Evolutionary conservation across 306 rosid species (phyloP), one percentile per base, ranked within the genome.

Genomic region (Sindora glabra): DNA sequence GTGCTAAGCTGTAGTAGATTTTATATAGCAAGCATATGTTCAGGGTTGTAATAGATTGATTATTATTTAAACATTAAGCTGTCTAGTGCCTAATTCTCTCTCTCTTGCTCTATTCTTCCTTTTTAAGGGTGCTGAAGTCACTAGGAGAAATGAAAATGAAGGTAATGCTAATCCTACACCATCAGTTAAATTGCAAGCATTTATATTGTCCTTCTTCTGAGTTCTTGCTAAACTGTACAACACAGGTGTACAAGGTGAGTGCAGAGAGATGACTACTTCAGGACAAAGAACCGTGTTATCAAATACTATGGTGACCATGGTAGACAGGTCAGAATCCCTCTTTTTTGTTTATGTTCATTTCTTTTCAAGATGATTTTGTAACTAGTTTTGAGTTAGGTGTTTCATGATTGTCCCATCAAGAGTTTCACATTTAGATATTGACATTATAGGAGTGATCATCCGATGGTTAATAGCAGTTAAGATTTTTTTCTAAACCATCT

Each of bases 51-150:
- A n/a, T 38, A 47, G n/a, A n/a, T 54, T 53, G 15, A 17, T 52
- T n/a, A n/a, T 45, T 57, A 51, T 57, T 48, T 48, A 30, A 46
- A 14, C 51, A 16, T 17, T 27, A 53, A 48, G 60, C 48, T 52
- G 21, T 71, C 40, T 51, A 50, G 19, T 51, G 46, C 32, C 69
- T 65, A 27, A 69, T n/a, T n/a, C n/a, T n/a, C n/a, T n/a, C n/a
- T n/a, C n/a, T n/a, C 45, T 30, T 8, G 23, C 26, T 52, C 42
- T 55, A 44, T 27, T 49, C 30, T 51, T 24, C 25, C 50, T 42
- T 27, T 40, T 61, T 39, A 56, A 90, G 96, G 94, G 62, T 19
- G 56, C 50, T 67, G 77, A 73, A 68, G 69, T 69, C 41, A 72
- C 65, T 73, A 68, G 24, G 67, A n/a, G n/a, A n/a, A n/a, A n/a